Conservation (phyloP, 1,139 yeast species). For the Trichomonascaceae sp. region DNA sequence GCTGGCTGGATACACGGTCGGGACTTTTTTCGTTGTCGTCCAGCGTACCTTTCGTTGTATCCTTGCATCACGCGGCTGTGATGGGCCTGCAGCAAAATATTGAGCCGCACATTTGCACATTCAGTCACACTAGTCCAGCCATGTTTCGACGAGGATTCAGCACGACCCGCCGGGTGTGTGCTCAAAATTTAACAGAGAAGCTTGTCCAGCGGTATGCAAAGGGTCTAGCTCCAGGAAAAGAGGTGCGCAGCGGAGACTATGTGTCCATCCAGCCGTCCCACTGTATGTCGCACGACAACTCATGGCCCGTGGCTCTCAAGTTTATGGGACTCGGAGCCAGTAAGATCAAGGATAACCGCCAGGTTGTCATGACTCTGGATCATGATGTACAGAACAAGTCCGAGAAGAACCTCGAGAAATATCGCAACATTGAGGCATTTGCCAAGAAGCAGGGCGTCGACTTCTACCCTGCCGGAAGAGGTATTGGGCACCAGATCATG, state of each 20-base stretch:
- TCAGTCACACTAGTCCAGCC: too few species aligned
- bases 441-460: constrained; percentile 90
- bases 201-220: constrained; percentile 90
- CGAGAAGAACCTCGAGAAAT: constrained; percentile 78
- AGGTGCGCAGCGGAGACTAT: constrained; percentile 81
- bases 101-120: too few species aligned
- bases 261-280: constrained; percentile 92
- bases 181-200: constrained; percentile 85
- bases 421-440: constrained; percentile 74
- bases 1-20: constrained; percentile 32
- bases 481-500: constrained; percentile 98
- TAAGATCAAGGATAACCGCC: constrained; percentile 67
- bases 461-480: constrained; percentile 97
- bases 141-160: background rate
- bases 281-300: constrained; percentile 97
- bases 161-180: constrained; percentile 9
- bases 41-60: too few species aligned
- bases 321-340: constrained; percentile 92
- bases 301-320: constrained; percentile 98
- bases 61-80: too few species aligned
- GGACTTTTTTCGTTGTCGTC: constrained; percentile 32
- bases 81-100: too few species aligned
- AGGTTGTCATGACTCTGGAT: constrained; percentile 89
- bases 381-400: constrained; percentile 94
- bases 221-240: constrained; percentile 56